Evolutionary conservation across 495 filamentous ascomycete species (phyloP).

Genomic region (Talaromyces stipitatus): DNA sequence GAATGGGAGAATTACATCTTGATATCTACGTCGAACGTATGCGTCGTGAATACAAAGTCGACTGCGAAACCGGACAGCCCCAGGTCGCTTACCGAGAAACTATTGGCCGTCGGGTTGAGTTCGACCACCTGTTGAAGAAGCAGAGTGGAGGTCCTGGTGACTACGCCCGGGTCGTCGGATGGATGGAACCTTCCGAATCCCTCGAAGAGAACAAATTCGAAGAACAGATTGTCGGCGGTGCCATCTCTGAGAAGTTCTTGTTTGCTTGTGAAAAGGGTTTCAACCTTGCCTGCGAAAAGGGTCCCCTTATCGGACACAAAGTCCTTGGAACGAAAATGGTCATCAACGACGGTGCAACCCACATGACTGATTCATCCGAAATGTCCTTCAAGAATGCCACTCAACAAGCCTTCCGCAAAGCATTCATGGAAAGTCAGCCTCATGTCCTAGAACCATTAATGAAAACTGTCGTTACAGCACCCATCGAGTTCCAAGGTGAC

Average conservation of each 20-base stretch:
- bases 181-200: slow-evolving; percentile 73
- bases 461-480: slow-evolving; percentile 95
- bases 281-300: slow-evolving; percentile 73
- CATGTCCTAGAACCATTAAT: slow-evolving; percentile 90
- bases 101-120: slow-evolving; percentile 64
- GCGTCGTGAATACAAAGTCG: slow-evolving; percentile 93
- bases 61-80: slow-evolving; percentile 90
- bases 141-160: slow-evolving; percentile 96
- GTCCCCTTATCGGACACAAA: slow-evolving; percentile 87
- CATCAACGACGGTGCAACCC: slow-evolving; percentile 93
- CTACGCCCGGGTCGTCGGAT: slow-evolving; percentile 89
- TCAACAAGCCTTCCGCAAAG: slow-evolving; percentile 94
- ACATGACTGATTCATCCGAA: slow-evolving; percentile 97
- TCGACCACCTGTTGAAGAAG: slow-evolving; percentile 92
- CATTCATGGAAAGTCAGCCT: slow-evolving; percentile 71
- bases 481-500: slow-evolving; percentile 96
- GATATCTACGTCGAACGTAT: slow-evolving; percentile 98
- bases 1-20: slow-evolving; percentile 97
- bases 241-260: slow-evolving; percentile 93
- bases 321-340: slow-evolving; percentile 88
- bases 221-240: slow-evolving; percentile 78
- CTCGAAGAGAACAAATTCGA: slow-evolving; percentile 78
- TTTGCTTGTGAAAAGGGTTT: slow-evolving; percentile 96
- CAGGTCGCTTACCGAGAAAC: slow-evolving; percentile 98
- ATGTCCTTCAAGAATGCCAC: slow-evolving; percentile 97